Percentiles rank a stretch among this genome's conserved stretches.
These are phyloP conservation scores for Arthrobotrys megalospora DNA, from an alignment of 2,329 filamentous ascomycete genomes.

Conservation along the genomic window DNA sequence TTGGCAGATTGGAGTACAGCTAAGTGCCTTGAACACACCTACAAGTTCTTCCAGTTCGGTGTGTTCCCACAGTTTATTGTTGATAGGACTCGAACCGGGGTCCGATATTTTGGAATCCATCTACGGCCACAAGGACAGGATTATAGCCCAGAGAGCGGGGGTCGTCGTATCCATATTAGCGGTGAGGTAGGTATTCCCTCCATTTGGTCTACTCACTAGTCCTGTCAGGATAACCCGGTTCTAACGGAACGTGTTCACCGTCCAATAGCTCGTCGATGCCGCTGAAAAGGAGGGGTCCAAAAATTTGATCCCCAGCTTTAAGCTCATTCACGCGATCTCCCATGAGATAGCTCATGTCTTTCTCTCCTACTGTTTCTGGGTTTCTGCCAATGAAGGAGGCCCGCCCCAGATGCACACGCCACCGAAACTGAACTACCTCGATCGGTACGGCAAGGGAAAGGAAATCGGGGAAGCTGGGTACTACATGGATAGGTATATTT, in stretches of 20 bases:
- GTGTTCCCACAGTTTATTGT: background rate
- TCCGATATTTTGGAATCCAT: background rate
- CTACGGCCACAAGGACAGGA: background rate
- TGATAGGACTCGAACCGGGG: background rate
- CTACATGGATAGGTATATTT: background rate
- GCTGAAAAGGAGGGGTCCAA: background rate
- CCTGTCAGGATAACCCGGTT: no score
- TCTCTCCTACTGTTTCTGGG: slow-evolving; percentile 30
- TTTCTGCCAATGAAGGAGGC: slow-evolving; percentile 65
- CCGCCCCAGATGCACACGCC: slow-evolving; percentile 38
- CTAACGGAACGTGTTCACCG: no score
- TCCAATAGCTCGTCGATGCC: background rate
- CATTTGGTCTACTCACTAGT: no score
- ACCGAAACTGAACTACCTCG: background rate
- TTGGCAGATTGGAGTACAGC: background rate
- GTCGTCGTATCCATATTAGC: background rate
- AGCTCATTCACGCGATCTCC: background rate
- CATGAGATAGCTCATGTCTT: background rate
- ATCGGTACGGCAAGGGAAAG: background rate
- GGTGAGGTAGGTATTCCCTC: background rate
- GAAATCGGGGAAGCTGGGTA: background rate
- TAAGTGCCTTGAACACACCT: background rate
- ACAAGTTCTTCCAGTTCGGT: background rate
- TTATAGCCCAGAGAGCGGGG: no score
- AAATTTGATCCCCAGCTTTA: background rate